phyloP scores from a whole-genome alignment of 805 yeast species.

The Teunomyces cretensis region DNA sequence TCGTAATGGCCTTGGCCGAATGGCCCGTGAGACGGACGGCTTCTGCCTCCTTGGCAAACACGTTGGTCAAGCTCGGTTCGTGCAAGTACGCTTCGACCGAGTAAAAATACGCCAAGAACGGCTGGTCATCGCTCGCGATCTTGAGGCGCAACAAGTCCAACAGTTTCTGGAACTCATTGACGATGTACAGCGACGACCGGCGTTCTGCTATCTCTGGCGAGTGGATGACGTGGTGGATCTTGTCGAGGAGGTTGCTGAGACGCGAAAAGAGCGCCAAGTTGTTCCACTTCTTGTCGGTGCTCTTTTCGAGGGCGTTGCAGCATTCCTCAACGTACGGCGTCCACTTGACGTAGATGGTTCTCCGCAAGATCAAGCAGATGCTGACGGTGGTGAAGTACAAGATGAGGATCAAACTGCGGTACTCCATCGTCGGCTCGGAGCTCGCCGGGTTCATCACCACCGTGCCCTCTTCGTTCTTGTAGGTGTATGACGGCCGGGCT shows the following conservation, averaged over 20 bases:
- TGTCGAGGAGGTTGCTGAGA: slow-evolving; percentile 60
- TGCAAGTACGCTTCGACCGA: slow-evolving; percentile 67
- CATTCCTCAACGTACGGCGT: slow-evolving; percentile 63
- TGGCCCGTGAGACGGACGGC: slow-evolving; percentile 18
- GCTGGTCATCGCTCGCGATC: slow-evolving; percentile 40
- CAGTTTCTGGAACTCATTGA: slow-evolving; percentile 50
- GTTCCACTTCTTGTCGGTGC: slow-evolving; percentile 30
- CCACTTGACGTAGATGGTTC: slow-evolving; percentile 65
- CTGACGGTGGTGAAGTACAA: slow-evolving; percentile 64
- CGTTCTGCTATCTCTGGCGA: slow-evolving; percentile 27
- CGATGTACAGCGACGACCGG: slow-evolving; percentile 36
- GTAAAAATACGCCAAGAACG: slow-evolving; percentile 50
- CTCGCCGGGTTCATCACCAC: slow-evolving; percentile 5
- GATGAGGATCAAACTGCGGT: slow-evolving; percentile 52
- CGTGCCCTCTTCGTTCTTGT: slow-evolving; percentile 12
- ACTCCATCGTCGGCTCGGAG: slow-evolving; percentile 34
- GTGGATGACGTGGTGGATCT: slow-evolving; percentile 53
- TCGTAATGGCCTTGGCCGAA: slow-evolving; percentile 45
- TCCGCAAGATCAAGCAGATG: slow-evolving; percentile 62
- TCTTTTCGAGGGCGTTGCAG: slow-evolving; percentile 45
- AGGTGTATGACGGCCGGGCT: slow-evolving; percentile 40
- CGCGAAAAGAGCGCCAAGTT: slow-evolving; percentile 59
- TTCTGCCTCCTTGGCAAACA: slow-evolving; percentile 16
- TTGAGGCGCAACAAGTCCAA: slow-evolving; percentile 40
- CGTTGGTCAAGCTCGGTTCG: slow-evolving; percentile 46